Conservation (phyloP, 1,284 basidiomycete species). For the Phylloporus sp. region DNA sequence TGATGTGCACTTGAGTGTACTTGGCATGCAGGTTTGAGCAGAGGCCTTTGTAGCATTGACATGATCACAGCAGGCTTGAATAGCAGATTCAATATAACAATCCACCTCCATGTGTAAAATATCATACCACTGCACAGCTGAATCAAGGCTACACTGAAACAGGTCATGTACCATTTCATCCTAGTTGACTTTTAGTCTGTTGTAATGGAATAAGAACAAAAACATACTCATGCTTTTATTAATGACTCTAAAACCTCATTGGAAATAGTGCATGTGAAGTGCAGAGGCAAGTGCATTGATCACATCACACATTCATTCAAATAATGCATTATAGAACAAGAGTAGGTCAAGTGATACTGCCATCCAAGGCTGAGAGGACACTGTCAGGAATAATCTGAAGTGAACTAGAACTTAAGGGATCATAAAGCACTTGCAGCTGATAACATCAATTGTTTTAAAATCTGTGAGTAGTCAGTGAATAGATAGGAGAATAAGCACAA, state of each 20-base stretch:
- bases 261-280: not conserved
- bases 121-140: not conserved
- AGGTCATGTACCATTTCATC: not conserved
- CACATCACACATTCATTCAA: not conserved
- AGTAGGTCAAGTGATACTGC: not conserved
- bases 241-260: not conserved
- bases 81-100: not conserved
- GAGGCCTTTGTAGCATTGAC: not conserved
- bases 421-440: no score
- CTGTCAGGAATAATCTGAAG: constrained; percentile 6
- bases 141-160: not conserved
- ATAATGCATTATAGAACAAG: not conserved
- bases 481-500: no score
- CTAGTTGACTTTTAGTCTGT: not conserved
- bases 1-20: not conserved
- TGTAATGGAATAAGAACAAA: no score
- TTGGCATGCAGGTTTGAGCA: not conserved
- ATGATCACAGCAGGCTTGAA: not conserved
- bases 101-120: not conserved
- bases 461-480: no score
- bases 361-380: constrained; percentile 7
- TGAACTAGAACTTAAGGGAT: no score
- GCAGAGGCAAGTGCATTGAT: constrained; percentile 9
- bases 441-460: no score
- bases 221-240: no score